Conservation (phyloP, 202 grass and related monocot species). For the Zoysia matrella region DNA sequence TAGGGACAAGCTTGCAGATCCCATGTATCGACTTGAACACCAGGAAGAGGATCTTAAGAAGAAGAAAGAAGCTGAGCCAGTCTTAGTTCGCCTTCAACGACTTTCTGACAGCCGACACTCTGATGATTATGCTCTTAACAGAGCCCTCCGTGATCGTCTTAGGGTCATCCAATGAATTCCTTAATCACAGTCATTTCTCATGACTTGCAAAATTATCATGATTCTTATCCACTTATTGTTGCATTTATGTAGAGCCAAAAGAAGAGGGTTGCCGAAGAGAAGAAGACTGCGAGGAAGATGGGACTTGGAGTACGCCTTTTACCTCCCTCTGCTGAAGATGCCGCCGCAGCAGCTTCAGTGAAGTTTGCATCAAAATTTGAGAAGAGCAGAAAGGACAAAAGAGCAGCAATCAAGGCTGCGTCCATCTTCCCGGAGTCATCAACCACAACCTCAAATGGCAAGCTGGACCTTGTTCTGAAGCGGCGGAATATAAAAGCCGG, state of each 20-base stretch:
- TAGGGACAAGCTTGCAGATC: constrained; percentile 87
- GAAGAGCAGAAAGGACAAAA: constrained; percentile 71
- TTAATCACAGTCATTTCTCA: constrained; percentile 21
- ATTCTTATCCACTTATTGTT: constrained; percentile 52
- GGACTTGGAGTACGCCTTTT: constrained; percentile 84
- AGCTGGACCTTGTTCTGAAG: constrained; percentile 59
- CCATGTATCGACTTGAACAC: constrained; percentile 94
- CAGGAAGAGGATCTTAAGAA: constrained; percentile 86
- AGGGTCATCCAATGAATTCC: constrained; percentile 63
- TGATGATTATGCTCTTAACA: constrained; percentile 84
- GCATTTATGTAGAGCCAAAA: constrained; percentile 81
- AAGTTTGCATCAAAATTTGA: constrained; percentile 85
- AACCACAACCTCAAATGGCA: constrained; percentile 45
- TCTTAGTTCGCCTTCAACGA: constrained; percentile 82
- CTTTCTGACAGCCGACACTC: constrained; percentile 75
- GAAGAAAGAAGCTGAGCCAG: constrained; percentile 93
- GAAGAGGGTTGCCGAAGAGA: constrained; percentile 78
- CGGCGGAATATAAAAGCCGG: constrained; percentile 71
- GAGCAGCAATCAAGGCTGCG: constrained; percentile 76
- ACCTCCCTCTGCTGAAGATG: constrained; percentile 76
- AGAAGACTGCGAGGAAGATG: constrained; percentile 64
- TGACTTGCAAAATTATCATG: not conserved
- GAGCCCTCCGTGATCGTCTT: constrained; percentile 71
- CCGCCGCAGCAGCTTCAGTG: constrained; percentile 54
- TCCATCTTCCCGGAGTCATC: constrained; percentile 75